These are phyloP conservation scores for Pistacia vera DNA, from an alignment of 345 rosid genomes.

Conservation along the genomic window DNA sequence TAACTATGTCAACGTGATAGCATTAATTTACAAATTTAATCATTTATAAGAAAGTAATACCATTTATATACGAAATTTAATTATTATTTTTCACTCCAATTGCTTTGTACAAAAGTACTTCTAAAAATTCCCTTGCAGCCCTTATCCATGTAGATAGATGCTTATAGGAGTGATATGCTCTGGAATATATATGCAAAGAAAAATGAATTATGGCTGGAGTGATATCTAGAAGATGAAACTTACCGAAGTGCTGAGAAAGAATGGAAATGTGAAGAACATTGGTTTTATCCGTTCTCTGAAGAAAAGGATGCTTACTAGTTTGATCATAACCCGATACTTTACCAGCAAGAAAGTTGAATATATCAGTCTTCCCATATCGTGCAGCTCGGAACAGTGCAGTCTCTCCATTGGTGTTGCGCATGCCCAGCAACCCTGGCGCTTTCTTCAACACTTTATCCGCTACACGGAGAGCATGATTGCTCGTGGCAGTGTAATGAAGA, in stretches of 20 bases:
- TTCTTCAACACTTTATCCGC: conserved; percentile 3
- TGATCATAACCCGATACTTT: background rate
- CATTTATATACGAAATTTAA: too few relatives aligned
- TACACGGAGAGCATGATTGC: background rate
- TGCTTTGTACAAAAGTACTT: too few relatives aligned
- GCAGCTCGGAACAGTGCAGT: background rate
- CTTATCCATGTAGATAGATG: too few relatives aligned
- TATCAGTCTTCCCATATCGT: background rate
- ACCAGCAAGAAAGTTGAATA: conserved; percentile 11
- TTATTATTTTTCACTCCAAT: too few relatives aligned
- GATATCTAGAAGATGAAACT: background rate
- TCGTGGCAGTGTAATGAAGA: conserved; percentile 25
- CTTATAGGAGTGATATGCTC: too few relatives aligned
- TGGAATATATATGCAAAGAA: too few relatives aligned
- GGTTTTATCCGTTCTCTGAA: background rate
- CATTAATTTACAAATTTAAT: too few relatives aligned
- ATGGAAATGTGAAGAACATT: conserved; percentile 32
- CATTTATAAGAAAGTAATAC: too few relatives aligned
- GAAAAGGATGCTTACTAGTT: background rate
- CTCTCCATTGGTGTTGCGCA: conserved; percentile 14
- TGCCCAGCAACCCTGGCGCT: background rate
- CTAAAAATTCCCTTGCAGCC: too few relatives aligned
- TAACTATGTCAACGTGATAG: too few relatives aligned
- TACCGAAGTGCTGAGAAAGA: conserved; percentile 25
- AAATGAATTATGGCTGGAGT: too few relatives aligned